Evolutionary conservation across 1,284 basidiomycete species (phyloP).

Genomic region (Volvariella volvacea): DNA sequence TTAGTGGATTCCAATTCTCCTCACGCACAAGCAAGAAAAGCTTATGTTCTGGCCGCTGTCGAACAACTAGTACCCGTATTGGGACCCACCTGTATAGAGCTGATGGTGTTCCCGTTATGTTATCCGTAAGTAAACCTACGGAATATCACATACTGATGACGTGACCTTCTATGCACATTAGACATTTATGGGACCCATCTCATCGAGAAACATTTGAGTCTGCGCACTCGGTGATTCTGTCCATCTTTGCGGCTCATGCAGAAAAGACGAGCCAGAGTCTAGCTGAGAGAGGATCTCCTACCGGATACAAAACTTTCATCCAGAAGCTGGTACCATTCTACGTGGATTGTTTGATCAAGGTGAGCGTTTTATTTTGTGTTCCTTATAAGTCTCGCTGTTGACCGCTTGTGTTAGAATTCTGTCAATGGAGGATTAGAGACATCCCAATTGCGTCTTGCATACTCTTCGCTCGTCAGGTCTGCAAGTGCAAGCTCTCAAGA

Average conservation of each 20-base stretch:
- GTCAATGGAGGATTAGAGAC: constrained; percentile 47
- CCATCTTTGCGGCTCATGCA: constrained; percentile 57
- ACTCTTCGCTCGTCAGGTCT: constrained; percentile 53
- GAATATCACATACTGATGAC: constrained; percentile 6
- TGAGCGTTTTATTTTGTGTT: constrained; percentile 21
- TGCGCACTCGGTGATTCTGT: constrained; percentile 66
- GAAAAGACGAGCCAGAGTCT: constrained; percentile 13
- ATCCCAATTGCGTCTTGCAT: constrained; percentile 59
- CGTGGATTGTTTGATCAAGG: constrained; percentile 57
- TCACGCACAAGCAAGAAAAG: constrained; percentile 41
- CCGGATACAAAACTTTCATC: constrained; percentile 7
- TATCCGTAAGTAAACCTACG: constrained; percentile 42
- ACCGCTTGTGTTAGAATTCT: constrained; percentile 46
- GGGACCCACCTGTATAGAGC: constrained; percentile 37
- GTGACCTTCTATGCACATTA: constrained; percentile 20
- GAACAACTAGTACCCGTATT: constrained; percentile 66
- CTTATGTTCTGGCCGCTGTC: constrained; percentile 57
- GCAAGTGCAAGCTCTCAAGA: constrained; percentile 31
- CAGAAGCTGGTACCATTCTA: constrained; percentile 54
- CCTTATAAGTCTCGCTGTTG: constrained; percentile 3
- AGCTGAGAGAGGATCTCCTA: background rate
- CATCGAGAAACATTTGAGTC: constrained; percentile 69
- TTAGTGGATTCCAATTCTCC: background rate
- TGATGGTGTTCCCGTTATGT: constrained; percentile 49
- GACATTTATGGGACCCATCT: constrained; percentile 46